phyloP scores from a whole-genome alignment of 2,329 filamentous ascomycete species.

The Fusarium sp. region DNA sequence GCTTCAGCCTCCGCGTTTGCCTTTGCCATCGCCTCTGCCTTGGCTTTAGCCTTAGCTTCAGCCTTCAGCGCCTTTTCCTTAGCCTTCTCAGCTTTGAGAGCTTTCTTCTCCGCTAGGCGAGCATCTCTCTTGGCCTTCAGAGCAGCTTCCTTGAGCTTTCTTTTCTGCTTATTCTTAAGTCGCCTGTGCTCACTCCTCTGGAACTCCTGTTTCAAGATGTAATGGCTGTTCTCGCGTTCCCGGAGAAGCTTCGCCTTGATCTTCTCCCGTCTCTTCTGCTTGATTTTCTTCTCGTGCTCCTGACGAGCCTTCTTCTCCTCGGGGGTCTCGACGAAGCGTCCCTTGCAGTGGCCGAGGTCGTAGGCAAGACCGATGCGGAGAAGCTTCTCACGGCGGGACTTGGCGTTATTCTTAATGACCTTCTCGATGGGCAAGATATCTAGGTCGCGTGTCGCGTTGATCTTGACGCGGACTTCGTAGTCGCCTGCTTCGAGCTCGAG shows the following conservation, averaged over 20 bases:
- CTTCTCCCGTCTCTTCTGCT: slow-evolving; percentile 53
- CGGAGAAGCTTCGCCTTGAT: slow-evolving; percentile 57
- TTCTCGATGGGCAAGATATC: slow-evolving; percentile 69
- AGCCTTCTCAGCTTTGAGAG: slow-evolving; percentile 31
- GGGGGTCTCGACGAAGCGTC: slow-evolving; percentile 60
- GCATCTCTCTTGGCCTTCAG: slow-evolving; percentile 45
- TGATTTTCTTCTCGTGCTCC: slow-evolving; percentile 58
- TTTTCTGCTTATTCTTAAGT: slow-evolving; percentile 81
- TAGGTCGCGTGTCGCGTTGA: slow-evolving; percentile 73
- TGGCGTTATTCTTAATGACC: slow-evolving; percentile 73
- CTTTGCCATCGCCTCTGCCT: slow-evolving; percentile 42
- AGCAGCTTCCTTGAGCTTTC: slow-evolving; percentile 78
- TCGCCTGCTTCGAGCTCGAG: slow-evolving; percentile 78
- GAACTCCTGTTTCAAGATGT: slow-evolving; percentile 53
- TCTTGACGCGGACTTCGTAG: slow-evolving; percentile 81
- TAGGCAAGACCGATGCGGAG: slow-evolving; percentile 76
- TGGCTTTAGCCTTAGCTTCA: slow-evolving; percentile 38
- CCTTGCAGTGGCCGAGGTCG: slow-evolving; percentile 77
- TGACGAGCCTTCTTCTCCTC: slow-evolving; percentile 62
- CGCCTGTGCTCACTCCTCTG: slow-evolving; percentile 48
- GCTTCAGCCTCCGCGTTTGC: slow-evolving; percentile 33
- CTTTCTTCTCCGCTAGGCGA: slow-evolving; percentile 34
- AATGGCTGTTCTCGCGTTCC: slow-evolving; percentile 54
- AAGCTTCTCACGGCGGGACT: slow-evolving; percentile 76
- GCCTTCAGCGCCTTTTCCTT: not conserved